These are phyloP conservation scores for Collybiopsis luxurians DNA, from an alignment of 768 basidiomycete genomes.

Conservation along the genomic window DNA sequence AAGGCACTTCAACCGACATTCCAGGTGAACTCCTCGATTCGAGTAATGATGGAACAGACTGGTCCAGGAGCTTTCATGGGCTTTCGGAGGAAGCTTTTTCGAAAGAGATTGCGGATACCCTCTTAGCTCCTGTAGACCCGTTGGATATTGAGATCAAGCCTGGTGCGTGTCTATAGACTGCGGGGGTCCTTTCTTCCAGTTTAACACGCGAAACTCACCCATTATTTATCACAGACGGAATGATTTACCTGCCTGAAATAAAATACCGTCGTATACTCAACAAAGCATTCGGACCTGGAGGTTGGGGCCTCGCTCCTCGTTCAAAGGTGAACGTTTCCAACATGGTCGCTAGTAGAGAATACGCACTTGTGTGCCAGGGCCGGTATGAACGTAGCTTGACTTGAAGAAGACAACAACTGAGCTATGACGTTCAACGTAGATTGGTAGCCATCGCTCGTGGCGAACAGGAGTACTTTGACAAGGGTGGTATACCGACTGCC, in stretches of 20 bases:
- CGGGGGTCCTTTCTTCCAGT: no score
- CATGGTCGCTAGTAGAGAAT: conserved; percentile 88
- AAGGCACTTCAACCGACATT: conserved; percentile 4
- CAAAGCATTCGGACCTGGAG: conserved; percentile 93
- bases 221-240: conserved; percentile 84
- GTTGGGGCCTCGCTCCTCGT: conserved; percentile 94
- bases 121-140: conserved; percentile 74
- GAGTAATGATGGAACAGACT: conserved; percentile 50
- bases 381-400: conserved; percentile 50
- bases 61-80: conserved; percentile 87
- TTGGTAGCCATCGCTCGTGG: conserved; percentile 89
- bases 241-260: conserved; percentile 95
- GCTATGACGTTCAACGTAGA: no score
- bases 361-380: conserved; percentile 91
- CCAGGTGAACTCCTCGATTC: neutral
- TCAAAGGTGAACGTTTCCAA: conserved; percentile 89
- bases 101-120: conserved; percentile 65
- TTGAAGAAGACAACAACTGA: no score
- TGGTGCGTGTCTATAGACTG: conserved; percentile 59
- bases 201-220: neutral
- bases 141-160: conserved; percentile 92
- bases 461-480: conserved; percentile 96
- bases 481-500: conserved; percentile 86
- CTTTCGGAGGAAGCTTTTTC: conserved; percentile 75
- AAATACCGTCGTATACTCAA: conserved; percentile 93